Evolutionary conservation across 306 rosid species (phyloP).

Genomic region (Prinsepia uniflora): DNA sequence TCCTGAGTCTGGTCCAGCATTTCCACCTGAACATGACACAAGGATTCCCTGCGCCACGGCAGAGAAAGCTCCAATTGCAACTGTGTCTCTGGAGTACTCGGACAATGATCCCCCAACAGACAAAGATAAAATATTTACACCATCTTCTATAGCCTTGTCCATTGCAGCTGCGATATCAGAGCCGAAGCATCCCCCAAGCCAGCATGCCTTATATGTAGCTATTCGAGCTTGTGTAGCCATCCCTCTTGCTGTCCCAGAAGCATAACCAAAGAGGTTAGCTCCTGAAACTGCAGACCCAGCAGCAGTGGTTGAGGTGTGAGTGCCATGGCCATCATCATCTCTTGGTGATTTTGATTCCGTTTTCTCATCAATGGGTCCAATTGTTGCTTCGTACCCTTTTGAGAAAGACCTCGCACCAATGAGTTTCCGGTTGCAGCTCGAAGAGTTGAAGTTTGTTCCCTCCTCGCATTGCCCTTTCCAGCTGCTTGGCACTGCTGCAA

Average conservation of each 20-base stretch:
- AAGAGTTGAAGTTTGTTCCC: constrained; percentile 55
- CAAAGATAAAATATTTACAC: constrained; percentile 69
- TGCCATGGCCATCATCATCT: constrained; percentile 89
- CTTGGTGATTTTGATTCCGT: constrained; percentile 76
- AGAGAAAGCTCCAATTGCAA: constrained; percentile 71
- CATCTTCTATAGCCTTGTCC: constrained; percentile 78
- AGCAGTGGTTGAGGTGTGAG: constrained; percentile 86
- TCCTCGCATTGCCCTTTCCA: constrained; percentile 85
- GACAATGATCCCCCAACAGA: constrained; percentile 60
- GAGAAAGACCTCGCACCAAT: constrained; percentile 80
- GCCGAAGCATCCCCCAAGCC: constrained; percentile 62
- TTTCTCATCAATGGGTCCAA: constrained; percentile 44
- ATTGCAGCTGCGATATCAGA: constrained; percentile 74
- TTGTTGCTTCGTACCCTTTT: constrained; percentile 57
- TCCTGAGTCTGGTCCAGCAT: constrained; percentile 52
- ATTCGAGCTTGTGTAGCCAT: constrained; percentile 79
- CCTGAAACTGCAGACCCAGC: constrained; percentile 65
- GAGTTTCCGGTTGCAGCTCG: constrained; percentile 72
- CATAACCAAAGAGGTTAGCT: constrained; percentile 74
- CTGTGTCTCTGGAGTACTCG: constrained; percentile 51
- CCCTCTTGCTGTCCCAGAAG: constrained; percentile 81
- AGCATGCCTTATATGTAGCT: constrained; percentile 80
- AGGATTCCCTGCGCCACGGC: constrained; percentile 65
- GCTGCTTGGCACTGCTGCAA: constrained; percentile 50
- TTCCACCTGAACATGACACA: constrained; percentile 82